Evolutionary conservation across 768 basidiomycete species (phyloP).

Genomic region (Collybia mongolica): DNA sequence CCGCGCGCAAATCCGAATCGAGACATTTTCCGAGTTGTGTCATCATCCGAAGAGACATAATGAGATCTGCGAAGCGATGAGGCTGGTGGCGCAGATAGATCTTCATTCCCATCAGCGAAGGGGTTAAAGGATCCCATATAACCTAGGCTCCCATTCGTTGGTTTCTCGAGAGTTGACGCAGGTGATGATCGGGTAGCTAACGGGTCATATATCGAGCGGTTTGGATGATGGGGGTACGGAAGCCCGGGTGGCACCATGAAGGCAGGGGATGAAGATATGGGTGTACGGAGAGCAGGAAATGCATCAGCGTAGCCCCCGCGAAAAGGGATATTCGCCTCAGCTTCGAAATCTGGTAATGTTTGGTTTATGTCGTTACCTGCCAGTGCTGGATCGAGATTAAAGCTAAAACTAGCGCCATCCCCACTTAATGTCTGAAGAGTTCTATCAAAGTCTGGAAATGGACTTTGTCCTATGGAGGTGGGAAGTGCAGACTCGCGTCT

Average conservation of each 20-base stretch:
- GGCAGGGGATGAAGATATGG: constrained; percentile 25
- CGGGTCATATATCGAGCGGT: constrained; percentile 58
- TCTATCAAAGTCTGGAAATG: constrained; percentile 90
- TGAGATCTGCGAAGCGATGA: constrained; percentile 30
- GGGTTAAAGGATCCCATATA: constrained; percentile 83
- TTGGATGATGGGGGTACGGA: constrained; percentile 44
- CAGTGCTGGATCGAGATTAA: constrained; percentile 81
- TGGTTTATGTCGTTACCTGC: constrained; percentile 47
- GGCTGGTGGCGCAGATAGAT: constrained; percentile 29
- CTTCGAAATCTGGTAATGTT: constrained; percentile 50
- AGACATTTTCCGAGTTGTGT: constrained; percentile 65
- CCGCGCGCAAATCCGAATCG: constrained; percentile 82
- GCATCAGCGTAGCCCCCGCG: constrained; percentile 65
- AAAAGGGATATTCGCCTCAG: constrained; percentile 56
- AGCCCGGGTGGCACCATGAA: constrained; percentile 55
- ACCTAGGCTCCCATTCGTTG: constrained; percentile 42
- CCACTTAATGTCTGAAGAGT: constrained; percentile 72
- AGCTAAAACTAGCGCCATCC: constrained; percentile 76
- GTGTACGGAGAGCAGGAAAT: constrained; percentile 59
- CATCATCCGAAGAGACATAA: constrained; percentile 52
- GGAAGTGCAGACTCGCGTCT: constrained; percentile 59
- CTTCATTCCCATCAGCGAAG: constrained; percentile 63
- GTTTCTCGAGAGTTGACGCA: constrained; percentile 38
- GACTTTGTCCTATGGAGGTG: constrained; percentile 42
- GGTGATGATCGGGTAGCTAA: constrained; percentile 35